Evolutionary conservation across 2,329 filamentous ascomycete genomes (phyloP).

Genomic region (Cryoendolithus antarcticus): DNA sequence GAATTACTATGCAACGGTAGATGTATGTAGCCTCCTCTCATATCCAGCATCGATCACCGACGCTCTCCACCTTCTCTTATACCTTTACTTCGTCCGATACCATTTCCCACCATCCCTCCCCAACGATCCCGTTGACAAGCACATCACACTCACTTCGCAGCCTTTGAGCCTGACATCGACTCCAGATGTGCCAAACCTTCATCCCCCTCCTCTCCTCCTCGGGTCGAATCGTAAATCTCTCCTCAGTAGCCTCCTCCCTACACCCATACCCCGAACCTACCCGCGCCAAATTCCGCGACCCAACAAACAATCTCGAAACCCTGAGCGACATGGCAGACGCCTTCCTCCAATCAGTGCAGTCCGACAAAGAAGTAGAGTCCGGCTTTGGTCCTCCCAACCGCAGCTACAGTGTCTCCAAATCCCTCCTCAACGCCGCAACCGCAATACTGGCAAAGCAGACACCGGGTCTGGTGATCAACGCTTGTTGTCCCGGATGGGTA

Average conservation of each 20-base stretch:
- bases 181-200: slow-evolving; percentile 22
- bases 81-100: too few relatives aligned
- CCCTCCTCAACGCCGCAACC: slow-evolving; percentile 23
- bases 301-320: slow-evolving; percentile 11
- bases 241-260: slow-evolving; percentile 21
- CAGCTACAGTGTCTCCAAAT: slow-evolving; percentile 25
- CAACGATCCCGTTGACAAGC: too few relatives aligned
- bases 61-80: too few relatives aligned
- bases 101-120: too few relatives aligned
- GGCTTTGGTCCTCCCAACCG: slow-evolving; percentile 19
- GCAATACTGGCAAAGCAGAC: slow-evolving; percentile 20
- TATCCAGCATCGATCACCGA: too few relatives aligned
- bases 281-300: slow-evolving; percentile 15
- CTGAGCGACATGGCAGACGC: slow-evolving; percentile 21
- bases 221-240: slow-evolving; percentile 26
- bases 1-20: slow-evolving; percentile 25
- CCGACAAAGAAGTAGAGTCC: slow-evolving; percentile 10
- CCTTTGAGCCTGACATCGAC: too few relatives aligned
- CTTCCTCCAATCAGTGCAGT: slow-evolving; percentile 4
- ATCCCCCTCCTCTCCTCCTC: slow-evolving; percentile 16
- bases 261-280: slow-evolving; percentile 18
- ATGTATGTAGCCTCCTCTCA: slow-evolving; percentile 12
- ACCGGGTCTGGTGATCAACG: slow-evolving; percentile 21
- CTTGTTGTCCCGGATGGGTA: slow-evolving; percentile 28
- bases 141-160: too few relatives aligned